Percentiles rank a stretch among this genome's conserved stretches.
Evolutionary conservation across 305 asterid species (phyloP).

Genomic region (Fraxinus baroniana): DNA sequence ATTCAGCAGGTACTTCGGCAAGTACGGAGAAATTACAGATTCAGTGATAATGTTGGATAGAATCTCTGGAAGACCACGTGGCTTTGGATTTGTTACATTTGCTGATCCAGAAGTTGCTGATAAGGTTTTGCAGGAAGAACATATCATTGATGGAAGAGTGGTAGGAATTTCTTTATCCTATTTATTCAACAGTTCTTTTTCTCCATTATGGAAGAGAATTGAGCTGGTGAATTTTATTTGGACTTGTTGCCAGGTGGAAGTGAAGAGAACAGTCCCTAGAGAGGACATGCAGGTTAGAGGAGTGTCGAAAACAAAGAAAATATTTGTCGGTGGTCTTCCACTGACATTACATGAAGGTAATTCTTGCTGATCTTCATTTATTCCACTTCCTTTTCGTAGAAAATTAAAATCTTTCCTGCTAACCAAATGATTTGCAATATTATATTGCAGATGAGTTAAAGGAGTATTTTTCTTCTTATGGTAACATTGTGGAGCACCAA

Average conservation of each 20-base stretch:
- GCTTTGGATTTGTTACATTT: slow-evolving; percentile 87
- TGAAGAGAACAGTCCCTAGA: slow-evolving; percentile 91
- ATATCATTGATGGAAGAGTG: slow-evolving; percentile 77
- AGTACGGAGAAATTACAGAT: slow-evolving; percentile 81
- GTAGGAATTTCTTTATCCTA: slow-evolving; percentile 36
- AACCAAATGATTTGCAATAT: slow-evolving; percentile 7
- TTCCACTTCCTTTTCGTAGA: not conserved
- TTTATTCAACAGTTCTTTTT: not conserved
- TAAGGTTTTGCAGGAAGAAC: slow-evolving; percentile 74
- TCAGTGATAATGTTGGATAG: slow-evolving; percentile 85
- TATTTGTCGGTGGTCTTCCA: slow-evolving; percentile 90
- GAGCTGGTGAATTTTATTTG: slow-evolving; percentile 14
- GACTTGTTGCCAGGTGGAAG: slow-evolving; percentile 65
- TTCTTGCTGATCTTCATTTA: not conserved
- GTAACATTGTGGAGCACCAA: slow-evolving; percentile 70
- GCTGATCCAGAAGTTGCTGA: slow-evolving; percentile 73
- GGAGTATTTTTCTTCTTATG: slow-evolving; percentile 83
- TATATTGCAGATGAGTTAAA: slow-evolving; percentile 62
- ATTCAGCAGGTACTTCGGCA: slow-evolving; percentile 70
- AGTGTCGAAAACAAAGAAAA: slow-evolving; percentile 73
- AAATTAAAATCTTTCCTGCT: not conserved
- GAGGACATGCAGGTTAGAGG: slow-evolving; percentile 76
- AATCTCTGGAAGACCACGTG: slow-evolving; percentile 80
- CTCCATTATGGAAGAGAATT: not conserved
- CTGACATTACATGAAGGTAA: slow-evolving; percentile 71